Evolutionary conservation across 768 basidiomycete species (phyloP).

Genomic region (Amanita exitialis): DNA sequence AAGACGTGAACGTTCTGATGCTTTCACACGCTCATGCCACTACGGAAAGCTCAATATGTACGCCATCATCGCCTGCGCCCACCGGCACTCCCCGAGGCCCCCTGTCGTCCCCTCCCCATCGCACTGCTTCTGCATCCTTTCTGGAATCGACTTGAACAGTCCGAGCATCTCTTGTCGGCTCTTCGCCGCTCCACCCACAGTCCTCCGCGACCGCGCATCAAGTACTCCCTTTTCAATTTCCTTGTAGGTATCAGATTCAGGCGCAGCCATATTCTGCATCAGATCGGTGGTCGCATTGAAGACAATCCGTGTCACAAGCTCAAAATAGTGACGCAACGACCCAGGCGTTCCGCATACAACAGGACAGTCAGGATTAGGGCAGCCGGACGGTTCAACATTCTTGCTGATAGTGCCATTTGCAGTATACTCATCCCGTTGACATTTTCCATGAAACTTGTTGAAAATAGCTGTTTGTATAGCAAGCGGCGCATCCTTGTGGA

Average conservation of each 20-base stretch:
- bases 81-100: constrained; percentile 36
- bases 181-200: background rate
- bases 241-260: constrained; percentile 30
- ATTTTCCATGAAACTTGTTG: constrained; percentile 73
- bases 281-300: constrained; percentile 30
- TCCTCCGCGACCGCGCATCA: background rate
- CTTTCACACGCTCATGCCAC: constrained; percentile 8
- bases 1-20: background rate
- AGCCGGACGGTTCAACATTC: constrained; percentile 53
- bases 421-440: constrained; percentile 24
- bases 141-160: constrained; percentile 23
- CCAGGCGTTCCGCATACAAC: constrained; percentile 79
- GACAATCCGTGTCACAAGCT: constrained; percentile 35
- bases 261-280: constrained; percentile 23
- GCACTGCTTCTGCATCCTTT: constrained; percentile 28
- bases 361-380: constrained; percentile 73
- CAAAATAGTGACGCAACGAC: constrained; percentile 62
- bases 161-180: constrained; percentile 12
- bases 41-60: constrained; percentile 59
- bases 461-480: constrained; percentile 51
- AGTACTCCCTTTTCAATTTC: constrained; percentile 32
- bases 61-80: constrained; percentile 49
- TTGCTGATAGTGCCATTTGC: constrained; percentile 12
- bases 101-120: constrained; percentile 20
- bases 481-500: constrained; percentile 30